These are phyloP conservation scores for Tylopilus sp. DNA, from an alignment of 1,284 basidiomycete species.

Conservation along the genomic window DNA sequence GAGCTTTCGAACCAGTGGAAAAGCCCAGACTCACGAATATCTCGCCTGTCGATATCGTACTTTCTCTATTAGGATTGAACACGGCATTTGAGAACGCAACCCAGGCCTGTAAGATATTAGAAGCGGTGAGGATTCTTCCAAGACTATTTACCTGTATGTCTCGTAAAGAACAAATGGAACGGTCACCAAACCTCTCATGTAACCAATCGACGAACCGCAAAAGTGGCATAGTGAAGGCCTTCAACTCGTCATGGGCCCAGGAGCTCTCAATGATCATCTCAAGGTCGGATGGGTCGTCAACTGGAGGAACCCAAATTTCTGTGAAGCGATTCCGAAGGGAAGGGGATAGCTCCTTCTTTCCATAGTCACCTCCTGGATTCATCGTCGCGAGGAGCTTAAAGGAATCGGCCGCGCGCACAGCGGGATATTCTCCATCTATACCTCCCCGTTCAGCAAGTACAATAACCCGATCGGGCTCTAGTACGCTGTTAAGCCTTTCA, in stretches of 20 bases:
- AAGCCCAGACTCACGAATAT: conserved; percentile 70
- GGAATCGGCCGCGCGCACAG: conserved; percentile 65
- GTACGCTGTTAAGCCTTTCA: conserved; percentile 94
- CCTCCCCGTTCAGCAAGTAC: conserved; percentile 94
- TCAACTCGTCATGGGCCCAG: conserved; percentile 71
- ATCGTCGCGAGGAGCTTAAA: conserved; percentile 98
- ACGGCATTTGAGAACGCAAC: conserved; percentile 83
- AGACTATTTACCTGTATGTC: conserved; percentile 79
- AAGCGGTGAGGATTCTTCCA: conserved; percentile 6
- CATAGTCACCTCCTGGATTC: conserved; percentile 99
- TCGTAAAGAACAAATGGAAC: conserved; percentile 77
- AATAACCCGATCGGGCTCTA: conserved; percentile 89
- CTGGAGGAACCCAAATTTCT: conserved; percentile 96
- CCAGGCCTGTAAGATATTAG: conserved; percentile 74
- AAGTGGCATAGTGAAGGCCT: conserved; percentile 66
- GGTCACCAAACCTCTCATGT: conserved; percentile 67
- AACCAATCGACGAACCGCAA: conserved; percentile 89
- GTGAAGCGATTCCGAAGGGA: conserved; percentile 98
- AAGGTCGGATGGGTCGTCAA: conserved; percentile 80
- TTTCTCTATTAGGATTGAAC: conserved; percentile 45
- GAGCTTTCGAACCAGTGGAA: conserved; percentile 14
- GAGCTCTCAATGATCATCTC: conserved; percentile 78
- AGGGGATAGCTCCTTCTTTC: conserved; percentile 98
- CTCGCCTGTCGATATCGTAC: conserved; percentile 54
- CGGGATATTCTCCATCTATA: conserved; percentile 70